Percentiles rank a stretch among this genome's conserved stretches.
Conservation (phyloP, 495 filamentous ascomycete genomes). For the Tetracladium setigerum region DNA sequence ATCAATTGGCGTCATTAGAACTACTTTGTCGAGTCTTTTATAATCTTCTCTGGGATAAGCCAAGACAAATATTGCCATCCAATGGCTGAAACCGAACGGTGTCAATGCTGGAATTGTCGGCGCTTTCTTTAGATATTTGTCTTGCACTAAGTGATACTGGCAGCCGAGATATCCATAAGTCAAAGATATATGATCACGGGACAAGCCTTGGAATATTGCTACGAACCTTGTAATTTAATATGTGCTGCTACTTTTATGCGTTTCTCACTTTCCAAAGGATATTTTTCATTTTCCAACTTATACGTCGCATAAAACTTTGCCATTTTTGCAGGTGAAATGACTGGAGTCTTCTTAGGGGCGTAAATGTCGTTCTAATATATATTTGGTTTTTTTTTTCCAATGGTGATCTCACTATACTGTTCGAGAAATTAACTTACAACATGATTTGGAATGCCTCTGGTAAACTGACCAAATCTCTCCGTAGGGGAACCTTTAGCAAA, state of each 20-base stretch:
- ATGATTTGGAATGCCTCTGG: conserved; percentile 66
- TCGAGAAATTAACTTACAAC: conserved; percentile 43
- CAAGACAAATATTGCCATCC: conserved; percentile 64
- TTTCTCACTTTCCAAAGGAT: conserved; percentile 24
- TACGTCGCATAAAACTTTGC: conserved; percentile 65
- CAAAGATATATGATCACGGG: conserved; percentile 39
- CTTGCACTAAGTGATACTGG: conserved; percentile 71
- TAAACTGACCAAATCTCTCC: conserved; percentile 55
- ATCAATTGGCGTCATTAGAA: conserved; percentile 64
- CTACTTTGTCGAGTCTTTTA: conserved; percentile 61
- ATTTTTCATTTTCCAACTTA: conserved; percentile 46
- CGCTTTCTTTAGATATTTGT: conserved; percentile 38
- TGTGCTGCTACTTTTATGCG: background rate
- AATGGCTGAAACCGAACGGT: conserved; percentile 64
- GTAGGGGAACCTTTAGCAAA: conserved; percentile 64
- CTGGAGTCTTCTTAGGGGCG: conserved; percentile 59
- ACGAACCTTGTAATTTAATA: conserved; percentile 1
- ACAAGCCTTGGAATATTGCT: conserved; percentile 36
- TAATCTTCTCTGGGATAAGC: conserved; percentile 71
- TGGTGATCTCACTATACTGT: conserved; percentile 4
- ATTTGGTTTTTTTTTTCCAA: conserved; percentile 16
- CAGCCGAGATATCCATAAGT: conserved; percentile 66
- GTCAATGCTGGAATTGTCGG: conserved; percentile 75
- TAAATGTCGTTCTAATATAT: conserved; percentile 61
- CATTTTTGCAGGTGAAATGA: conserved; percentile 72